Evolutionary conservation across 2,329 filamentous ascomycete genomes (phyloP), one percentile per base, ranked within the genome.

Genomic region (Phyllosticta capitalensis): DNA sequence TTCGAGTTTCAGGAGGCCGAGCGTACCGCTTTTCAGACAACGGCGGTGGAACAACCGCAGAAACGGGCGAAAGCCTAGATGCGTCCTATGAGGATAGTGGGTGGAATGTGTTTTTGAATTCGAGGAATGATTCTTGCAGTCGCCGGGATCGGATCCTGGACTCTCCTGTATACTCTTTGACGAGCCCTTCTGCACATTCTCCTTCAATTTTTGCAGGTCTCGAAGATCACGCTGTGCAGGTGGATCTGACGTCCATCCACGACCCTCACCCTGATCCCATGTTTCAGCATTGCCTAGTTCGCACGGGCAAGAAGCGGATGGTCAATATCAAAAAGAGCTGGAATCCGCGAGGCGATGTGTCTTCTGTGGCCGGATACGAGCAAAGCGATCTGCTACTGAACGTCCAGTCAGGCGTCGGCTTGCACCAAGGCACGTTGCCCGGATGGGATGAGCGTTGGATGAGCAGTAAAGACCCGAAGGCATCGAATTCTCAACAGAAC

Each of bases 1-100:
- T 87, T 51, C 81, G 84, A 22, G 74, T 83, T 65, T 65, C 73
- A 0, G 74, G 75, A 28, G 74, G 72, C 2, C 69, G 72, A 50
- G 63, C 70, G 1, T 79, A 78, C 61, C 68, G 69, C 21, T 63
- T 65, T 54, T 64, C 72, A 20, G 64, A 72, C n/a, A 56, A 54
- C 21, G 45, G 54, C 9, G 33, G 50, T 6, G 21, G 26, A n/a
- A 21, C 20, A 10, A 17, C 5, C 49, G 20, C 50, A 19, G 14
- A 17, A 53, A 38, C 20, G 45, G n/a, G 45, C n/a, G 19, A 2
- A 17, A 17, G 22, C 10, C 24, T 21, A 56, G 55, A 50, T 28
- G 22, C 17, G 5, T 20, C 49, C 1, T 51, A 14, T 20, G 49
- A n/a, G 52, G 9, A 49, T 48, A 19, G 51, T n/a, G 71, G 70